Conservation (phyloP, 2,329 filamentous ascomycete species). For the Sordariomycetes sp. region DNA sequence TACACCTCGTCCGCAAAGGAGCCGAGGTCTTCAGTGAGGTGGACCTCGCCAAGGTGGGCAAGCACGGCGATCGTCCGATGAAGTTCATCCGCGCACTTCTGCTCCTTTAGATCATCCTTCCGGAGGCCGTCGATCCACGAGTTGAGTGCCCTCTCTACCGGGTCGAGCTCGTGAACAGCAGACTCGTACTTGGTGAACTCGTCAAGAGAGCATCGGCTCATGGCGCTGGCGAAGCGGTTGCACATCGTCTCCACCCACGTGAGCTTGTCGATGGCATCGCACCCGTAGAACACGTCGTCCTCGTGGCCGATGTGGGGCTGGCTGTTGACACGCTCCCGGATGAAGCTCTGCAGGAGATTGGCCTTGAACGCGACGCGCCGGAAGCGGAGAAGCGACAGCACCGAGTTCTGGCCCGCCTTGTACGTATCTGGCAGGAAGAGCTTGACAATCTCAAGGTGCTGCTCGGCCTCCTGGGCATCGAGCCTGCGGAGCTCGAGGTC, state of each 20-base stretch:
- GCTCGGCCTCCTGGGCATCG: conserved; percentile 76
- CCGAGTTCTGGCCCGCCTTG: conserved; percentile 66
- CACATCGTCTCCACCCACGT: conserved; percentile 75
- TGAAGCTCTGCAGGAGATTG: conserved; percentile 59
- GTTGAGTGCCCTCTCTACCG: conserved; percentile 81
- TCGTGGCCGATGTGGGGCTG: conserved; percentile 50
- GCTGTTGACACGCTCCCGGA: conserved; percentile 64
- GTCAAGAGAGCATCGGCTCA: conserved; percentile 63
- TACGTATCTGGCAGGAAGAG: conserved; percentile 81
- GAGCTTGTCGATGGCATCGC: conserved; percentile 74
- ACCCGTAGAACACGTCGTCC: conserved; percentile 68
- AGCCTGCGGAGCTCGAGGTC: conserved; percentile 78
- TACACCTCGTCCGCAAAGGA: conserved; percentile 68
- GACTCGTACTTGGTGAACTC: conserved; percentile 70
- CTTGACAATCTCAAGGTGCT: conserved; percentile 81
- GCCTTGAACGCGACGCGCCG: conserved; percentile 84
- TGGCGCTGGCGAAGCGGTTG: conserved; percentile 68
- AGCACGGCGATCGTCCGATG: conserved; percentile 76
- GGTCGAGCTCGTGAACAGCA: conserved; percentile 76
- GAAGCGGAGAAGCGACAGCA: conserved; percentile 80
- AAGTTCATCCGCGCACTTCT: conserved; percentile 68
- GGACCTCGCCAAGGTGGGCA: conserved; percentile 71
- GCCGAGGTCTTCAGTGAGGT: conserved; percentile 56
- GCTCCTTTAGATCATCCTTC: conserved; percentile 74
- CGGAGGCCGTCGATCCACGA: conserved; percentile 76